Conservation (phyloP, 2,329 filamentous ascomycete genomes). For the Penicillium italicum region DNA sequence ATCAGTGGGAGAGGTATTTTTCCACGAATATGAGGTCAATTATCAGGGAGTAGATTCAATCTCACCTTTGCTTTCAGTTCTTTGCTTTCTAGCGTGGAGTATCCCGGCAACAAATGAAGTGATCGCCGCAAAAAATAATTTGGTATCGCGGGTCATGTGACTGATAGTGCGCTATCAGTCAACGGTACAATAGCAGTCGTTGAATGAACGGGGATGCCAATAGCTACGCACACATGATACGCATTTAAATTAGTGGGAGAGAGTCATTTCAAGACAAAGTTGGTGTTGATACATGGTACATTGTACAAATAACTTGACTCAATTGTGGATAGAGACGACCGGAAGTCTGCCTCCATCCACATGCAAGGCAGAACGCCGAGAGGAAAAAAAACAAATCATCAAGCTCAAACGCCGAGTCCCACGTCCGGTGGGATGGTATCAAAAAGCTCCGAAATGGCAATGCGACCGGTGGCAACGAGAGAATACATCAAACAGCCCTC, state of each 20-base stretch:
- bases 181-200: neutral
- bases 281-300: constrained; percentile 15
- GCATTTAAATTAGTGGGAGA: neutral
- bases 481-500: constrained; percentile 1
- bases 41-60: neutral
- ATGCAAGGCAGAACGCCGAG: constrained; percentile 10
- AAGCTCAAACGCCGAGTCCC: constrained; percentile 20
- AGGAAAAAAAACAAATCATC: constrained; percentile 10
- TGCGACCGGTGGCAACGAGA: constrained; percentile 11
- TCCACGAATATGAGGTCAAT: neutral
- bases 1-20: too few relatives aligned
- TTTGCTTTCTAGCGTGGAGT: constrained; percentile 10
- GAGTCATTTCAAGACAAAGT: neutral
- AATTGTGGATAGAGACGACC: neutral
- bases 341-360: constrained; percentile 14
- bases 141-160: constrained; percentile 25
- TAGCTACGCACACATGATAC: neutral
- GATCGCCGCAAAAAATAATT: constrained; percentile 23
- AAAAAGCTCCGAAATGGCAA: constrained; percentile 13
- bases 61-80: constrained; percentile 19
- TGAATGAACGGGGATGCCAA: neutral
- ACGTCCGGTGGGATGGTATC: constrained; percentile 17
- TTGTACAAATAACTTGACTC: constrained; percentile 1
- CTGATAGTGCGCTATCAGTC: constrained; percentile 13
- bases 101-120: constrained; percentile 8